These are phyloP conservation scores for Aspergillus niger DNA, from an alignment of 2,329 filamentous ascomycete genomes.

Conservation along the genomic window DNA sequence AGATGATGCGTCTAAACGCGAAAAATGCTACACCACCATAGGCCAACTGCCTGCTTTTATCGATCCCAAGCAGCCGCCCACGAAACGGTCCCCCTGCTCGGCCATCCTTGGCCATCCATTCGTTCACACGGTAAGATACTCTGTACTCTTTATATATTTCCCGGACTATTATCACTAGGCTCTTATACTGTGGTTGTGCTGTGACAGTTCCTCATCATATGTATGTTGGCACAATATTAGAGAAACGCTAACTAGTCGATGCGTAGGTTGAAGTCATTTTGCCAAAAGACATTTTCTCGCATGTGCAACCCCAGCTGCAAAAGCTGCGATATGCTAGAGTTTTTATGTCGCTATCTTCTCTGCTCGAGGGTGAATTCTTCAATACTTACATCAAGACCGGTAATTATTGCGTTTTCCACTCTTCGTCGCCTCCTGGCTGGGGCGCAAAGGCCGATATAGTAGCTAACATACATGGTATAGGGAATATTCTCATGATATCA, in stretches of 20 bases:
- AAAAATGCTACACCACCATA: conserved; percentile 74
- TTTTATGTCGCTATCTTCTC: conserved; percentile 69
- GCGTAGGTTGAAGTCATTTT: conserved; percentile 65
- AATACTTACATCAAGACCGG: conserved; percentile 81
- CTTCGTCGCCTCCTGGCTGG: neutral
- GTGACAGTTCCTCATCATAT: neutral
- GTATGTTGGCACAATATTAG: neutral
- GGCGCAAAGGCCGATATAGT: neutral
- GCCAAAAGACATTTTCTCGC: conserved; percentile 62
- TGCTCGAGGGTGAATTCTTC: conserved; percentile 77
- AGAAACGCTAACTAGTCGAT: conserved; percentile 1
- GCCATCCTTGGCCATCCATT: conserved; percentile 66
- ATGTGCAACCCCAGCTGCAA: conserved; percentile 51
- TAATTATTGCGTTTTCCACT: conserved; percentile 35
- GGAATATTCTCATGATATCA: conserved; percentile 80
- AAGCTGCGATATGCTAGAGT: conserved; percentile 64
- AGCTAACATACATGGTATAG: conserved; percentile 45
- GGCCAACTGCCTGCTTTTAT: conserved; percentile 67
- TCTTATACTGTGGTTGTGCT: neutral
- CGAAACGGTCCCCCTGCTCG: conserved; percentile 75
- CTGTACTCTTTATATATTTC: neutral
- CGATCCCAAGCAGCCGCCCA: conserved; percentile 68
- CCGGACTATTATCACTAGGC: neutral
- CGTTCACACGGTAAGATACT: conserved; percentile 61
- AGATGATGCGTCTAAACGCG: conserved; percentile 39